phyloP scores from a whole-genome alignment of 305 asterid genomes.

The Fraxinus sp. region DNA sequence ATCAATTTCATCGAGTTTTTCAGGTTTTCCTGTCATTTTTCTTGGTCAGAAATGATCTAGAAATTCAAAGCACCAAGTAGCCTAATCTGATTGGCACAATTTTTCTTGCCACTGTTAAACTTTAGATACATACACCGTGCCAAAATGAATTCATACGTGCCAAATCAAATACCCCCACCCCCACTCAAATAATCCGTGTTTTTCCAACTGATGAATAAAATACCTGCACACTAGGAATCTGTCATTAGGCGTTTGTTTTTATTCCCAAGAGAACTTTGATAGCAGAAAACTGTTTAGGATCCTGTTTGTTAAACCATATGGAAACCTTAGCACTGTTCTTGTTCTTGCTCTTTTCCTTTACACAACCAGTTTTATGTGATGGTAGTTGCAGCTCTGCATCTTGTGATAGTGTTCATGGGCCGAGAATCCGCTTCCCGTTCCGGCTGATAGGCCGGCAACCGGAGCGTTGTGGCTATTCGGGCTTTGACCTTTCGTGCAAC shows the following conservation, averaged over 20 bases:
- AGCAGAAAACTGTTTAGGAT: background rate
- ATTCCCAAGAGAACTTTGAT: background rate
- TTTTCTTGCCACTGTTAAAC: background rate
- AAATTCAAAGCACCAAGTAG: constrained; percentile 2
- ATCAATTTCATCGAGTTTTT: background rate
- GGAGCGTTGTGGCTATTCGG: constrained; percentile 58
- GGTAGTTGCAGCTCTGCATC: constrained; percentile 31
- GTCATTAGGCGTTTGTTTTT: background rate
- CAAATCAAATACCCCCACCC: background rate
- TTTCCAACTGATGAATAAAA: background rate
- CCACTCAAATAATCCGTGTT: background rate
- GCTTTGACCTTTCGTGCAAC: constrained; percentile 68
- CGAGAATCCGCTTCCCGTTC: constrained; percentile 68
- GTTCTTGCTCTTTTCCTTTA: background rate
- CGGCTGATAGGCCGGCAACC: constrained; percentile 37
- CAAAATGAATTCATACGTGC: background rate
- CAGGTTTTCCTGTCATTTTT: background rate
- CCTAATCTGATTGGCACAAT: background rate
- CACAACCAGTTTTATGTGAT: background rate
- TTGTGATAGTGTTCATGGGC: constrained; percentile 37
- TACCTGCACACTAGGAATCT: background rate
- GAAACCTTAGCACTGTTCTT: background rate
- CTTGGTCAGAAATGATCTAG: background rate
- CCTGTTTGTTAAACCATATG: background rate
- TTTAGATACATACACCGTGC: background rate